Percentiles rank a stretch among this genome's conserved stretches.
Evolutionary conservation across 202 grass and related monocot genomes (phyloP).

Genomic region (Dendrocalamus latiflorus): DNA sequence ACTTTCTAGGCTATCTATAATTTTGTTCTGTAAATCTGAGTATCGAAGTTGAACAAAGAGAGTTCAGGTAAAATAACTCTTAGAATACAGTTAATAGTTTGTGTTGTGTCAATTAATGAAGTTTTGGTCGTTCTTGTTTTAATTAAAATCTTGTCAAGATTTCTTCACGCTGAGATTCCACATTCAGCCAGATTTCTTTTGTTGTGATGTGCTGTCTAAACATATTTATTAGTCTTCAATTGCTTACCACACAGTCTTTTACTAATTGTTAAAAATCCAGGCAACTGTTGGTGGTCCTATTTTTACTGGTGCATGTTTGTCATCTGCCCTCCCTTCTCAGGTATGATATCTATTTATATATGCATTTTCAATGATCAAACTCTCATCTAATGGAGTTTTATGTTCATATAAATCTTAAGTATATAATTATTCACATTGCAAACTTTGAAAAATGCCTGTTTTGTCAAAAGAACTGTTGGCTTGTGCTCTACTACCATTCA

Average conservation of each 20-base stretch:
- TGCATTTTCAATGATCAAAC: background rate
- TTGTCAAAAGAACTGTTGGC: background rate
- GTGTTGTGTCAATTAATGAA: background rate
- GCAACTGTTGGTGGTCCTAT: slow-evolving; percentile 75
- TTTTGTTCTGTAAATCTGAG: background rate
- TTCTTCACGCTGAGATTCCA: background rate
- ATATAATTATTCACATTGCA: background rate
- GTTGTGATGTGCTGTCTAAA: background rate
- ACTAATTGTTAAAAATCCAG: slow-evolving; percentile 36
- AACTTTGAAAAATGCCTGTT: background rate
- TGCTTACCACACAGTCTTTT: background rate
- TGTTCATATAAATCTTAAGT: background rate
- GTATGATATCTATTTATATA: slow-evolving; percentile 29
- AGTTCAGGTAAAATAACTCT: background rate
- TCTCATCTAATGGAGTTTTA: background rate
- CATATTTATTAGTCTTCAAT: slow-evolving; percentile 4
- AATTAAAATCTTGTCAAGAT: background rate
- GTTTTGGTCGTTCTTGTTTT: background rate
- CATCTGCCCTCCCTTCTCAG: slow-evolving; percentile 58
- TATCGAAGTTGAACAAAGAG: background rate
- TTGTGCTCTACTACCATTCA: background rate
- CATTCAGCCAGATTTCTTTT: background rate
- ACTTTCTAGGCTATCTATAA: background rate
- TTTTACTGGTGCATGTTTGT: slow-evolving; percentile 83
- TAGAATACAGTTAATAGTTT: background rate